phyloP scores from a whole-genome alignment of 345 rosid genomes.

The Geranium rotundifolium region DNA sequence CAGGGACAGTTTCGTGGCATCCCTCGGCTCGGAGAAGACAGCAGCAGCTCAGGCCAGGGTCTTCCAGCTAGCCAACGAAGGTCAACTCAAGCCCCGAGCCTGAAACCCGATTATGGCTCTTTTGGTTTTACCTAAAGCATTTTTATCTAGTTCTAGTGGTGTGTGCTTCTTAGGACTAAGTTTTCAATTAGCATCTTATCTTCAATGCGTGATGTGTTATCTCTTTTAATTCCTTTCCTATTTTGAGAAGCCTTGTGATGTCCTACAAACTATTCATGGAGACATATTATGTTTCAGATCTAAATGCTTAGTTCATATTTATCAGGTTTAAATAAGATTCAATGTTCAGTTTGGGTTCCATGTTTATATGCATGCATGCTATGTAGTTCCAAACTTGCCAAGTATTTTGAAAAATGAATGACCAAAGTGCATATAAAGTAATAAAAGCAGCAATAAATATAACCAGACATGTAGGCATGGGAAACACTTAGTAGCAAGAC shows the following conservation, averaged over 20 bases:
- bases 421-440: background rate
- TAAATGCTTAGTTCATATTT: background rate
- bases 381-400: background rate
- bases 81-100: slow-evolving; percentile 44
- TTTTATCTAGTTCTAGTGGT: background rate
- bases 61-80: slow-evolving; percentile 91
- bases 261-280: background rate
- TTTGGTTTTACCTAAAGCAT: background rate
- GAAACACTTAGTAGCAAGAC: too few relatives aligned
- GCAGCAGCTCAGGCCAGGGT: slow-evolving; percentile 70
- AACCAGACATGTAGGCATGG: too few relatives aligned
- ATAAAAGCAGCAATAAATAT: background rate
- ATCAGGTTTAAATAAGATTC: background rate
- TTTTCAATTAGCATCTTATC: background rate
- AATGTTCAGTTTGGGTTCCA: background rate
- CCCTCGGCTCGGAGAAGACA: slow-evolving; percentile 50
- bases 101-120: slow-evolving; percentile 6
- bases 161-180: background rate
- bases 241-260: background rate
- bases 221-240: background rate
- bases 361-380: background rate
- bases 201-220: background rate
- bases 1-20: slow-evolving; percentile 45
- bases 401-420: background rate
- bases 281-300: background rate